Evolutionary conservation across 352 stramenopile species (phyloP).

Genomic region (Nothophytophthora sp.): DNA sequence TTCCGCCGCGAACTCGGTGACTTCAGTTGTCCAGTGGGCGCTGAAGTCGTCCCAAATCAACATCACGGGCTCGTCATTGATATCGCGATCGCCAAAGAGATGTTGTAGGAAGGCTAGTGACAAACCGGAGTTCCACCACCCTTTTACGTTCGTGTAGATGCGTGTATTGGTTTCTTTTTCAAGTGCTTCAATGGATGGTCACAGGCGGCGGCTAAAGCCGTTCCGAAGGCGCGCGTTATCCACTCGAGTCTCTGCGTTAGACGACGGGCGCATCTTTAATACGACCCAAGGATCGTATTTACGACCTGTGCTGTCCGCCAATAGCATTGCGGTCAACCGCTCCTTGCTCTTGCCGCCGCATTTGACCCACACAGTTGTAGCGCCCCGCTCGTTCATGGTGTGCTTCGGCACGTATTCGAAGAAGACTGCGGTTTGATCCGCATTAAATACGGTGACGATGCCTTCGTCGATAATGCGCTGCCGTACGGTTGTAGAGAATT

Average conservation of each 20-base stretch:
- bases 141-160: constrained; percentile 26
- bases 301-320: constrained; percentile 4
- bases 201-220: constrained; percentile 29
- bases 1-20: constrained; percentile 1
- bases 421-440: constrained; percentile 27
- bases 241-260: constrained; percentile 1
- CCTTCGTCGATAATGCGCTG: constrained; percentile 1
- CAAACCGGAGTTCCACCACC: constrained; percentile 15
- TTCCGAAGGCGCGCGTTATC: constrained; percentile 15
- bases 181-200: constrained; percentile 14
- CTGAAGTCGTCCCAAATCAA: constrained; percentile 27
- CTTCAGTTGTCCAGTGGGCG: constrained; percentile 17
- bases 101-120: constrained; percentile 14
- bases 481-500: constrained; percentile 6
- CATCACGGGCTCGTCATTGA: constrained; percentile 8
- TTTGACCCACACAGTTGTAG: constrained; percentile 19
- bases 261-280: constrained; percentile 13
- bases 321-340: constrained; percentile 14
- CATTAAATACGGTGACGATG: constrained; percentile 17
- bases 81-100: constrained; percentile 8
- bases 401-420: constrained; percentile 27
- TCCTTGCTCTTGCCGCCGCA: constrained; percentile 21
- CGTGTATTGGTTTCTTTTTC: not conserved
- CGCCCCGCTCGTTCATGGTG: constrained; percentile 10
- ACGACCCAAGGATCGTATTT: constrained; percentile 22